Evolutionary conservation across 2,329 filamentous ascomycete genomes (phyloP).

Genomic region (Claviceps sorghi): DNA sequence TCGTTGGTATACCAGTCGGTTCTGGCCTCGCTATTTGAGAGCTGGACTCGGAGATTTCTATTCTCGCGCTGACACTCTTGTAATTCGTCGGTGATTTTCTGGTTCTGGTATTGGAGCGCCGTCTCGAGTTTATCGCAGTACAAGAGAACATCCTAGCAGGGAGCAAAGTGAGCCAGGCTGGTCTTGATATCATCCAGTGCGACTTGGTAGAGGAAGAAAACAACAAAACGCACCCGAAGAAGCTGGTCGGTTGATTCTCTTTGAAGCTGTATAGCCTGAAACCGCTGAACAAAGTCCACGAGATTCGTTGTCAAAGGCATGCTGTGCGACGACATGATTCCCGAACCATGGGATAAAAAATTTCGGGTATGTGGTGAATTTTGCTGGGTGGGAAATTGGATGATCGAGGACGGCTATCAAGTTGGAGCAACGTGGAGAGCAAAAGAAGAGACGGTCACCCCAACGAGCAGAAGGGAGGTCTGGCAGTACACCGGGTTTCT

Average conservation of each 20-base stretch:
- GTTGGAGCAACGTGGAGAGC: background rate
- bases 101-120: slow-evolving; percentile 29
- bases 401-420: background rate
- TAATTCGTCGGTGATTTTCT: slow-evolving; percentile 25
- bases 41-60: slow-evolving; percentile 34
- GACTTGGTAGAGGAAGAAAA: background rate
- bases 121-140: slow-evolving; percentile 28
- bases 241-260: slow-evolving; percentile 28
- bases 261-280: slow-evolving; percentile 27
- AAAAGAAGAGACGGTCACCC: background rate
- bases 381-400: too few relatives aligned
- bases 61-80: slow-evolving; percentile 33
- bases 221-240: slow-evolving; percentile 25
- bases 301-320: slow-evolving; percentile 18
- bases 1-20: slow-evolving; percentile 22
- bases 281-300: slow-evolving; percentile 33
- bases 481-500: too few relatives aligned
- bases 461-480: background rate
- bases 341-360: background rate
- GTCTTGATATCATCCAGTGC: background rate
- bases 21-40: slow-evolving; percentile 25
- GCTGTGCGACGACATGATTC: background rate
- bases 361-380: background rate
- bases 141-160: slow-evolving; percentile 16
- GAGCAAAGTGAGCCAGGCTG: background rate